Conservation (phyloP, 163 green algal species). For the Botryococcus braunii region DNA sequence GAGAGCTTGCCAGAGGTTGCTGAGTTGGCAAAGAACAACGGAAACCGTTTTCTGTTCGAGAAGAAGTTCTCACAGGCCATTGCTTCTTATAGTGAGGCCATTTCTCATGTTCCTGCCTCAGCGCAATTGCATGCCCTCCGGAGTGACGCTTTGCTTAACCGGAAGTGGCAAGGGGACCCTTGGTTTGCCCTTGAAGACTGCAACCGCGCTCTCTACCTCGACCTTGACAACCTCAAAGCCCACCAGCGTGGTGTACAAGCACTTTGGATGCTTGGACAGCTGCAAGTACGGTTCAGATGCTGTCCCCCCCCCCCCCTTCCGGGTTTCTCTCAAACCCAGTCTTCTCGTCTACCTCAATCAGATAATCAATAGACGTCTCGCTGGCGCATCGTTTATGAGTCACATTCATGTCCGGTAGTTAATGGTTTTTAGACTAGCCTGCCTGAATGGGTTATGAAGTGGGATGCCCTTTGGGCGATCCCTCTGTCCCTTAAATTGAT, state of each 20-base stretch:
- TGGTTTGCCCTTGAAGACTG: constrained; percentile 46
- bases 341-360: no score
- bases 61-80: constrained; percentile 21
- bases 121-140: constrained; percentile 25
- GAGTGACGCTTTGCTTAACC: constrained; percentile 34
- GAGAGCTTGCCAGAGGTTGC: constrained; percentile 22
- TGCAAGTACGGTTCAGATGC: constrained; percentile 23
- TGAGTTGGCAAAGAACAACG: constrained; percentile 29
- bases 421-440: no score
- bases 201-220: constrained; percentile 32
- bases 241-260: constrained; percentile 24
- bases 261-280: constrained; percentile 21
- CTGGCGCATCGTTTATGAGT: no score
- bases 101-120: constrained; percentile 26
- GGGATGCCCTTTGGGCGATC: no score
- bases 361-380: no score
- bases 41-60: constrained; percentile 37
- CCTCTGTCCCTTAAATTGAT: no score
- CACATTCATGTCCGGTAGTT: no score
- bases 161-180: constrained; percentile 48
- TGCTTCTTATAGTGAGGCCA: constrained; percentile 25
- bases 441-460: no score
- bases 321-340: no score
- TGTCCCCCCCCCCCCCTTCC: no score
- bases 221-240: constrained; percentile 23